Evolutionary conservation across 2,329 filamentous ascomycete species (phyloP), one percentile per base, ranked within the genome.

Genomic region (Fusarium dlaminii): DNA sequence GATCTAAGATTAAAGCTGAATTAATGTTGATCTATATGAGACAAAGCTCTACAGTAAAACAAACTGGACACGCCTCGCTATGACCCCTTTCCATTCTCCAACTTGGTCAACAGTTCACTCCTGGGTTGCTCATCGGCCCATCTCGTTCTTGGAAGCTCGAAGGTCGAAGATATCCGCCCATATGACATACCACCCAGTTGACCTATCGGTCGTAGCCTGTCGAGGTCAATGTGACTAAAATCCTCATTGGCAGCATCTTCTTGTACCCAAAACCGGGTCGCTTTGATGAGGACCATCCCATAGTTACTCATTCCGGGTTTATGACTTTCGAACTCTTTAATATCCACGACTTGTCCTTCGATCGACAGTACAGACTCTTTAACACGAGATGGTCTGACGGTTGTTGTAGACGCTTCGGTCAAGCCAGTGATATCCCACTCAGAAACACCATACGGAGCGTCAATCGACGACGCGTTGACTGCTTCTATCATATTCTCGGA

Each of bases 111-210:
- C 1, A 56, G 13, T 2, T 51, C n/a, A 17, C 24, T 69, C 0
- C 36, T 69, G 0, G 65, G 49, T 11, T 56, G 11, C 22, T 69
- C 65, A 40, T 69, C 66, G 1, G 18, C 12, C 66, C 66, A 69
- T 22, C 66, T 45, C 0, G 42, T 69, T 2, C 66, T 66, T 1
- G 88, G 90, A 32, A 98, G 82, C 85, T 98, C 95, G 27, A 94
- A 84, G 0, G 85, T 92, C 68, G 95, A 90, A 0, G 88, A 91
- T 1, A 89, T 85, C 39, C 95, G 87, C 2, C 88, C 92, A 80
- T 98, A 98, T 0, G 92, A 92, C 77, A 98, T 97, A 1, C 96
- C 96, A 20, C 96, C 96, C 24, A 98, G 78, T 36, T 96, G 90
- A 69, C 90, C 90, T n/a, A 98, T 88, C 0, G 96, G 95, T 66